Conservation (phyloP, 2,329 filamentous ascomycete species). For the Venturia asperata region DNA sequence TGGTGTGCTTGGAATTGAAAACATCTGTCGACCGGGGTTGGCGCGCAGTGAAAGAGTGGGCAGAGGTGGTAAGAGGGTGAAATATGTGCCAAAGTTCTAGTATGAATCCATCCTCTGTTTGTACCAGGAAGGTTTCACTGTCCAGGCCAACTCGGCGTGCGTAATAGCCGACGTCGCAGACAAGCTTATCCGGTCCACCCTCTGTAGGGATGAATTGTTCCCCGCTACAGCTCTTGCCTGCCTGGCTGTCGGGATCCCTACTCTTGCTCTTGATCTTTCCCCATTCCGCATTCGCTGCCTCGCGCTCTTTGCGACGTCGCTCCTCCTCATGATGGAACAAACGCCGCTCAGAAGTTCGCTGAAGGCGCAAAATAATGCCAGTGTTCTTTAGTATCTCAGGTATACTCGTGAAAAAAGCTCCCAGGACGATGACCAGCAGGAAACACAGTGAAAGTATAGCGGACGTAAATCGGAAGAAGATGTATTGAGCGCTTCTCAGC, state of each 20-base stretch:
- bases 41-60: conserved; percentile 44
- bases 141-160: conserved; percentile 81
- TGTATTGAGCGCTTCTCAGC: conserved; percentile 58
- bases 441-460: conserved; percentile 73
- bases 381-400: conserved; percentile 45
- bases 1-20: conserved; percentile 40
- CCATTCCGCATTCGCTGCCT: conserved; percentile 49
- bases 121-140: conserved; percentile 72
- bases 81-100: conserved; percentile 86
- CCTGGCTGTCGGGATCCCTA: conserved; percentile 28
- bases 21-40: conserved; percentile 53
- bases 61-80: conserved; percentile 66
- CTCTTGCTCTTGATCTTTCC: conserved; percentile 30
- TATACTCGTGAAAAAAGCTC: conserved; percentile 62
- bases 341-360: conserved; percentile 53
- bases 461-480: conserved; percentile 58
- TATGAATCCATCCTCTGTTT: conserved; percentile 91
- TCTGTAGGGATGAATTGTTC: conserved; percentile 67
- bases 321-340: conserved; percentile 70
- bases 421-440: conserved; percentile 66
- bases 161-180: conserved; percentile 78
- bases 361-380: conserved; percentile 50
- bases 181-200: conserved; percentile 69
- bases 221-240: conserved; percentile 38
- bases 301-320: conserved; percentile 49